A percentile compares a stretch with the other conserved stretches of the same genome.
These are phyloP conservation scores for Alternaria dauci DNA, from an alignment of 2,329 filamentous ascomycete genomes.

Conservation along the genomic window DNA sequence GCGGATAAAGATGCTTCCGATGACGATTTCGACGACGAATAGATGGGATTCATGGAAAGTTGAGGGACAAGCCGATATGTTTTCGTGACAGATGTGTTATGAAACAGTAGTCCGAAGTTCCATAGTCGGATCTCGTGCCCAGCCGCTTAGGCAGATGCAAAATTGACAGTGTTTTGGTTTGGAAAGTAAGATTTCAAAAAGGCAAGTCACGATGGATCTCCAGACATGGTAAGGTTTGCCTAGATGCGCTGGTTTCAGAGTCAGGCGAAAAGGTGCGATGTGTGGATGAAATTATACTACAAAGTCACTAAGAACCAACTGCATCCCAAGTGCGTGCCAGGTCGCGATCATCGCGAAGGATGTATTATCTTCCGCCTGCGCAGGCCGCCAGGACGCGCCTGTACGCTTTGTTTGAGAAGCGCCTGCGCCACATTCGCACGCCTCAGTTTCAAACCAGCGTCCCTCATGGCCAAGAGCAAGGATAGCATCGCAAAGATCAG, in stretches of 20 bases:
- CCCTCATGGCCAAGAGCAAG: not conserved
- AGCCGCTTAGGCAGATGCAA: not conserved
- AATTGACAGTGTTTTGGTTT: not conserved
- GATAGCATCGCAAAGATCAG: slow-evolving; percentile 1
- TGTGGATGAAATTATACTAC: not conserved
- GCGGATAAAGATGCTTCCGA: slow-evolving; percentile 20
- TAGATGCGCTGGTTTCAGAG: not conserved
- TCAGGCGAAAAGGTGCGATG: not conserved
- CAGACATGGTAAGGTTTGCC: not conserved
- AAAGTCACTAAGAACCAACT: not conserved
- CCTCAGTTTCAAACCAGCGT: slow-evolving; percentile 8
- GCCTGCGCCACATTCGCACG: slow-evolving; percentile 13
- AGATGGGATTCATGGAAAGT: not conserved
- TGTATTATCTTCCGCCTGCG: not conserved
- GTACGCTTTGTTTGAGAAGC: slow-evolving; percentile 1
- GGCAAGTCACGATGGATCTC: not conserved
- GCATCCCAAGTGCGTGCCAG: not conserved
- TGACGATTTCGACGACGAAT: slow-evolving; percentile 30
- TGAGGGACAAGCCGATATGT: slow-evolving; percentile 4
- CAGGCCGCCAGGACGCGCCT: slow-evolving; percentile 4
- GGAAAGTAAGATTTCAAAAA: not conserved
- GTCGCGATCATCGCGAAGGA: not conserved
- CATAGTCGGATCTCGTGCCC: not conserved
- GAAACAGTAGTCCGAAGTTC: not conserved
- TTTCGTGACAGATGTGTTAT: not conserved